phyloP scores from a whole-genome alignment of 1,139 yeast genomes.

The Fermentozyma sake region DNA sequence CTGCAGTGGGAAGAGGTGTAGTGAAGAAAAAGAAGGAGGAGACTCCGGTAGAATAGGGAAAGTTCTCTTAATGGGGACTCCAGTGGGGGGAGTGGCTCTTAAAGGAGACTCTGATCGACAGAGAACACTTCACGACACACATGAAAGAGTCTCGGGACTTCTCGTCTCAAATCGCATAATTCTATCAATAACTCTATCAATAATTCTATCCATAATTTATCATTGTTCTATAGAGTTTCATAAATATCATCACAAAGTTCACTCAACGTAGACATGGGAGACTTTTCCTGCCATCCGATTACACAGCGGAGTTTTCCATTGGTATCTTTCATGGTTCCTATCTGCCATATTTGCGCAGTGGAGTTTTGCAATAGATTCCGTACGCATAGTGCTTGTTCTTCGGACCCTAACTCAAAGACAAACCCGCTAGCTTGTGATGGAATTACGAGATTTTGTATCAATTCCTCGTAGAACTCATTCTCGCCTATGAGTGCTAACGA shows the following conservation, averaged over 20 bases:
- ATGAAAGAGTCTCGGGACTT: no score
- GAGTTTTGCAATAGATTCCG: constrained; percentile 8
- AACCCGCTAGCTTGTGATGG: constrained; percentile 36
- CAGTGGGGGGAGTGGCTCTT: constrained; percentile 3
- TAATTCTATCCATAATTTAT: no score
- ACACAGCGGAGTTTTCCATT: constrained; percentile 34
- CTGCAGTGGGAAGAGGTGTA: constrained; percentile 54
- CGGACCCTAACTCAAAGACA: constrained; percentile 40
- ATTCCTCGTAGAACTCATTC: constrained; percentile 59
- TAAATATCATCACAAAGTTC: not conserved
- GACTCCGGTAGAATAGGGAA: not conserved
- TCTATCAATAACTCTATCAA: no score
- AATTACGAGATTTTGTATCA: constrained; percentile 41
- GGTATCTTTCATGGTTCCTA: constrained; percentile 25
- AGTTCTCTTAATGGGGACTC: constrained; percentile 5
- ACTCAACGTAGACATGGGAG: not conserved
- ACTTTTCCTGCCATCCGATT: constrained; percentile 27
- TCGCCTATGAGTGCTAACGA: constrained; percentile 71
- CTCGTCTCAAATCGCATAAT: no score
- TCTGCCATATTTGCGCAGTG: no score
- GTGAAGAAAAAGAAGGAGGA: constrained; percentile 27
- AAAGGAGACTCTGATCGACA: not conserved
- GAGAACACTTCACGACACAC: not conserved
- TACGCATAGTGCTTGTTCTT: constrained; percentile 29
- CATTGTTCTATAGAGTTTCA: no score